Percentiles rank a stretch among this genome's conserved stretches.
These are phyloP conservation scores for Neostapfia colusana DNA, from an alignment of 176 grass and related monocot genomes.

Conservation along the genomic window DNA sequence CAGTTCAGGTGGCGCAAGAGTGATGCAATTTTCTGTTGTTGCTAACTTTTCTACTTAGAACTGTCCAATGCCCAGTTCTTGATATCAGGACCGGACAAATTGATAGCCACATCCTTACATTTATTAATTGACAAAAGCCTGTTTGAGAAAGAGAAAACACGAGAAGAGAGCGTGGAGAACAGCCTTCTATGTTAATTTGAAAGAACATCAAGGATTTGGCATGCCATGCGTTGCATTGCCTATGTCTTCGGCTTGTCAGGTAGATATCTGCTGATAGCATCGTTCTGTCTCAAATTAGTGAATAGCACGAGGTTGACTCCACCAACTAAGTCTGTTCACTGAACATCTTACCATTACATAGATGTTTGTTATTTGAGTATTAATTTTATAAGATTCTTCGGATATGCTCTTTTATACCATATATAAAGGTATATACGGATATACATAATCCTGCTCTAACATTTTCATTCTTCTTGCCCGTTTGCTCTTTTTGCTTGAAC, in stretches of 20 bases:
- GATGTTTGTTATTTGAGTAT: background rate
- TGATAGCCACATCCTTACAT: background rate
- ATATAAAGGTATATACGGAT: too few species aligned
- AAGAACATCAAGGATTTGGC: too few species aligned
- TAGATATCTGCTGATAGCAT: too few species aligned
- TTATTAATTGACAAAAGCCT: constrained; percentile 8
- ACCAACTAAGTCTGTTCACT: background rate
- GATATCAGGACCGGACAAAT: constrained; percentile 12
- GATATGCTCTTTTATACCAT: background rate
- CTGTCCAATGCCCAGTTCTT: background rate
- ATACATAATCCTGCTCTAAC: too few species aligned
- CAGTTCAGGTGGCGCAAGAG: background rate
- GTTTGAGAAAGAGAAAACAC: background rate
- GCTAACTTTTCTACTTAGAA: constrained; percentile 13
- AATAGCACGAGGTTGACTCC: background rate
- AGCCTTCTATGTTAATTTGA: too few species aligned
- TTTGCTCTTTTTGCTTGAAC: too few species aligned
- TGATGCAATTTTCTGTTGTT: constrained; percentile 15
- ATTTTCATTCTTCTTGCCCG: too few species aligned
- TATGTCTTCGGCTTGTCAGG: too few species aligned
- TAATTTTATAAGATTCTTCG: background rate
- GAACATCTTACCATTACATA: background rate
- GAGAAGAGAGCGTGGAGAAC: background rate
- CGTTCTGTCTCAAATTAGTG: too few species aligned
- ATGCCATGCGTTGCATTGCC: too few species aligned